phyloP scores from a whole-genome alignment of 768 basidiomycete species.

The Suillus hirtellus region DNA sequence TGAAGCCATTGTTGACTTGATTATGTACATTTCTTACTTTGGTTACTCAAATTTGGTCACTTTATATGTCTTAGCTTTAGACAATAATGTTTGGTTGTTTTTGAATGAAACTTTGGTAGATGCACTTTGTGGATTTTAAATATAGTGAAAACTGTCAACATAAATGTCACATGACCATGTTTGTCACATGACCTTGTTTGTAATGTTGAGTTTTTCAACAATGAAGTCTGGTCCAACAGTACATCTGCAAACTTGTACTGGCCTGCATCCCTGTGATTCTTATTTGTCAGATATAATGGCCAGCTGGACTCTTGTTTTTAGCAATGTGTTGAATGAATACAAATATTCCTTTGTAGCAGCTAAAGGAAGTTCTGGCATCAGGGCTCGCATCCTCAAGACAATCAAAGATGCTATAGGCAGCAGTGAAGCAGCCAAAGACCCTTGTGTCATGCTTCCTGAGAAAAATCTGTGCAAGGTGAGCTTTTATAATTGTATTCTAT shows the following conservation, averaged over 20 bases:
- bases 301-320: constrained; percentile 1
- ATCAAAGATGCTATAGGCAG: not conserved
- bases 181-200: not conserved
- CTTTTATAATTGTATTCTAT: not conserved
- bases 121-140: not conserved
- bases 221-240: not conserved
- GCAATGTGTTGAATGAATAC: not conserved
- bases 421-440: not conserved
- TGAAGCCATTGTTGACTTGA: not conserved
- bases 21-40: not conserved
- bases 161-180: not conserved
- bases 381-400: not conserved
- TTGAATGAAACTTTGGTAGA: not conserved
- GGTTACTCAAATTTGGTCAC: not conserved
- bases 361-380: not conserved
- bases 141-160: too few species aligned
- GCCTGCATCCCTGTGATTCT: not conserved
- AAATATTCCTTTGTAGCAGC: not conserved
- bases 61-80: not conserved
- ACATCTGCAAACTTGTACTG: not conserved
- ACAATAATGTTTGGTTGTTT: not conserved
- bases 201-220: not conserved
- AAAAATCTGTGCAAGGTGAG: not conserved
- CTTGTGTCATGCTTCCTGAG: not conserved
- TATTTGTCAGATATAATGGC: not conserved